Conservation (phyloP, 768 basidiomycete genomes). For the Kwoniella shandongensis region DNA sequence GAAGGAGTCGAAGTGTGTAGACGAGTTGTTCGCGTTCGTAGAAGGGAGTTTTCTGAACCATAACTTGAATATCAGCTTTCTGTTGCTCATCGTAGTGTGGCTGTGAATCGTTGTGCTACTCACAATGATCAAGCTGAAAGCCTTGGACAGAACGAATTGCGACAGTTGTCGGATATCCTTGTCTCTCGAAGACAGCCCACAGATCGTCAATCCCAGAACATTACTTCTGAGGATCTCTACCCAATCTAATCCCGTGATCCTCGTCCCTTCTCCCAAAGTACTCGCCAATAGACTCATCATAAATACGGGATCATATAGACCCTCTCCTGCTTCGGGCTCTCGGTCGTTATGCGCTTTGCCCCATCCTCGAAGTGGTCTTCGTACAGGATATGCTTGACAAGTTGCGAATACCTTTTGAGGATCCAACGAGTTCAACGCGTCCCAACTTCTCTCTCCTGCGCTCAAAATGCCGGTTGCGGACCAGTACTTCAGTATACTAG, state of each 20-base stretch:
- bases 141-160: slow-evolving; percentile 62
- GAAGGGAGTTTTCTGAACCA: slow-evolving; percentile 61
- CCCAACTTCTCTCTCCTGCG: slow-evolving; percentile 55
- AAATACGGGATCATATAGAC: slow-evolving; percentile 78
- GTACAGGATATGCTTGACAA: slow-evolving; percentile 68
- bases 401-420: slow-evolving; percentile 67
- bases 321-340: slow-evolving; percentile 51
- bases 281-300: slow-evolving; percentile 67
- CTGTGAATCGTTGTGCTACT: slow-evolving; percentile 23
- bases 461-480: slow-evolving; percentile 55
- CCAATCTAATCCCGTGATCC: slow-evolving; percentile 68
- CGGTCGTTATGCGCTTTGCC: slow-evolving; percentile 4
- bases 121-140: slow-evolving; percentile 68
- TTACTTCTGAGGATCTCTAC: slow-evolving; percentile 83
- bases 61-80: background rate
- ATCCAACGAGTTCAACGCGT: slow-evolving; percentile 71
- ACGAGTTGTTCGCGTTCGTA: slow-evolving; percentile 74
- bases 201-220: slow-evolving; percentile 68
- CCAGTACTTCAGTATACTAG: slow-evolving; percentile 68
- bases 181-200: slow-evolving; percentile 69
- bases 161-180: slow-evolving; percentile 63
- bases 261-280: slow-evolving; percentile 61
- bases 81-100: background rate
- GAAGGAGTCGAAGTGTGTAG: slow-evolving; percentile 68
- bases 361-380: slow-evolving; percentile 60